Conservation (phyloP, 352 stramenopile genomes). For the Hyaloperonospora brassicae region DNA sequence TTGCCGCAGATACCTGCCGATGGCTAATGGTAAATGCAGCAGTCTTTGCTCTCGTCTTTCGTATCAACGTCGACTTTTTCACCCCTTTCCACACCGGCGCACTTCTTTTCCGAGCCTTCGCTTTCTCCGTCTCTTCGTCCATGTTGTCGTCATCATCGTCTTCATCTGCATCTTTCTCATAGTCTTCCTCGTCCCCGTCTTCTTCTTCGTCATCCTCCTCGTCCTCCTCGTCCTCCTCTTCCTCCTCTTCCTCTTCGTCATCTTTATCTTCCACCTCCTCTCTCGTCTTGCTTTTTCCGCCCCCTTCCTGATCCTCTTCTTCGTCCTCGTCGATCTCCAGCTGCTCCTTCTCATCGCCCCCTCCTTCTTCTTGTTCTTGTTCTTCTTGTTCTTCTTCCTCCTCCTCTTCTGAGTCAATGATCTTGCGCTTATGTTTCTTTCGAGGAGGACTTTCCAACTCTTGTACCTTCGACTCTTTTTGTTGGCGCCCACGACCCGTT, state of each 20-base stretch:
- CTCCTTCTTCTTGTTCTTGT: slow-evolving; percentile 16
- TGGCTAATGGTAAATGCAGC: neutral
- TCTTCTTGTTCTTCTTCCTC: slow-evolving; percentile 20
- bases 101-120: slow-evolving; percentile 14
- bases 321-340: slow-evolving; percentile 21
- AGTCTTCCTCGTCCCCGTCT: neutral
- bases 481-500: slow-evolving; percentile 8
- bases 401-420: slow-evolving; percentile 34
- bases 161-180: slow-evolving; percentile 1
- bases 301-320: slow-evolving; percentile 12
- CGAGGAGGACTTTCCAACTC: slow-evolving; percentile 17
- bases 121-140: slow-evolving; percentile 10
- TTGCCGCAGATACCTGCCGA: neutral
- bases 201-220: slow-evolving; percentile 9
- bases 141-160: slow-evolving; percentile 5
- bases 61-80: slow-evolving; percentile 15
- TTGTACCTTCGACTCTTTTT: slow-evolving; percentile 18
- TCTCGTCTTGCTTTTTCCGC: slow-evolving; percentile 6
- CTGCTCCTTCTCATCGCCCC: slow-evolving; percentile 18
- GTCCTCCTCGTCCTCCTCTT: neutral
- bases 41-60: slow-evolving; percentile 23
- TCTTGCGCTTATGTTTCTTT: slow-evolving; percentile 33
- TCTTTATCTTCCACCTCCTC: slow-evolving; percentile 14
- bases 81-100: slow-evolving; percentile 13
- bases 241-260: slow-evolving; percentile 11